Percentiles rank a stretch among this genome's conserved stretches.
These are phyloP conservation scores for Vigna radiata DNA, from an alignment of 306 rosid genomes.

Conservation along the genomic window DNA sequence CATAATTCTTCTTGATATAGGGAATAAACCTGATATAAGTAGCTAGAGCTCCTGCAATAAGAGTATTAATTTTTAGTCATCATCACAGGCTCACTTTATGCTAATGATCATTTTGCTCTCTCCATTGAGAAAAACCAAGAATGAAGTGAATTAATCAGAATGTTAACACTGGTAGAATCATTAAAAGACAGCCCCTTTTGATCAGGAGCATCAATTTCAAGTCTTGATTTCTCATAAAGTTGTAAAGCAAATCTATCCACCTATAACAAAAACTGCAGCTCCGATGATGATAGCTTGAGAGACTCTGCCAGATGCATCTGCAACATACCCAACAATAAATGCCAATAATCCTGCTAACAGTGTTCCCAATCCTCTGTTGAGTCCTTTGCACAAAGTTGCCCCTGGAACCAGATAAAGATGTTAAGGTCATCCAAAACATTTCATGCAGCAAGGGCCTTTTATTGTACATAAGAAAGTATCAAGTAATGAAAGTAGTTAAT, in stretches of 20 bases:
- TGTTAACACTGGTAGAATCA: not conserved
- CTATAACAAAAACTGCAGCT: conserved; percentile 78
- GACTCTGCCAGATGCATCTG: conserved; percentile 50
- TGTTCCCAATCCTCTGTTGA: conserved; percentile 94
- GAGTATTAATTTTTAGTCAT: not conserved
- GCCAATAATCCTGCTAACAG: conserved; percentile 84
- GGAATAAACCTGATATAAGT: conserved; percentile 93
- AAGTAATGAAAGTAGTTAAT: not conserved
- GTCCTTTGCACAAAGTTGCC: conserved; percentile 96
- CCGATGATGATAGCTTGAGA: conserved; percentile 76
- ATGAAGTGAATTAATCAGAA: not conserved
- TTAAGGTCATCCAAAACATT: conserved; percentile 17
- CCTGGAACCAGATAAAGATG: conserved; percentile 56
- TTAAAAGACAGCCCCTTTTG: not conserved
- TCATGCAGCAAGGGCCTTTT: not conserved
- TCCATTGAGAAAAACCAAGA: not conserved
- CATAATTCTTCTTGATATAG: conserved; percentile 87
- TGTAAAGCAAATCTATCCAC: conserved; percentile 42
- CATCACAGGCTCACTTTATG: not conserved
- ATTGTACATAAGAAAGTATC: not conserved
- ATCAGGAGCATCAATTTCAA: not conserved
- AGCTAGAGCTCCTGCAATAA: conserved; percentile 74
- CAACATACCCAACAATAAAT: conserved; percentile 68
- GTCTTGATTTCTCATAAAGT: not conserved
- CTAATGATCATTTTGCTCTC: not conserved